Percentiles rank a stretch among this genome's conserved stretches.
These are phyloP conservation scores for Fusarium devonianum DNA, from an alignment of 2,329 filamentous ascomycete genomes.

Conservation along the genomic window DNA sequence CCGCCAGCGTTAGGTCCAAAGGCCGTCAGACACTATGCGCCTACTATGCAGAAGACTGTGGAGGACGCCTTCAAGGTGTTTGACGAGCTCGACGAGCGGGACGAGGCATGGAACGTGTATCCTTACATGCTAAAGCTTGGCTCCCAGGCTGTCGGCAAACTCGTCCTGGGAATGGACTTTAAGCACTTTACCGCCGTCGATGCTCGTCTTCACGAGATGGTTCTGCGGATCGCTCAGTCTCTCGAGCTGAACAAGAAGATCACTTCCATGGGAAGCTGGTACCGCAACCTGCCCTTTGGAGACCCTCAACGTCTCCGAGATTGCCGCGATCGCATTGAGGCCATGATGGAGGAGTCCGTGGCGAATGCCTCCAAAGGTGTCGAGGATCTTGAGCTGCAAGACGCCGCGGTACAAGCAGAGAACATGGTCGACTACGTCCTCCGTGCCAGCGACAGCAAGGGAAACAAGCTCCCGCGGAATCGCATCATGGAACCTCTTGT, in stretches of 20 bases:
- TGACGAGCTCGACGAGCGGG: slow-evolving; percentile 57
- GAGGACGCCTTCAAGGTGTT: slow-evolving; percentile 59
- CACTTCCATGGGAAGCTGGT: slow-evolving; percentile 62
- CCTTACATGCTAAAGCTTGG: slow-evolving; percentile 59
- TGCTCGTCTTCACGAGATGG: slow-evolving; percentile 59
- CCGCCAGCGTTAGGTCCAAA: slow-evolving; percentile 66
- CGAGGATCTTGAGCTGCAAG: slow-evolving; percentile 52
- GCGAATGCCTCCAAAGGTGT: slow-evolving; percentile 46
- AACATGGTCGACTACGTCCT: slow-evolving; percentile 58
- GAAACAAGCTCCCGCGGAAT: slow-evolving; percentile 58
- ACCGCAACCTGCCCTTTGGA: slow-evolving; percentile 63
- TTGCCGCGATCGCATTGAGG: slow-evolving; percentile 43
- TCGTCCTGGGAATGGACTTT: slow-evolving; percentile 56
- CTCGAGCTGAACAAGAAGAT: slow-evolving; percentile 67
- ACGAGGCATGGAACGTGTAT: slow-evolving; percentile 58
- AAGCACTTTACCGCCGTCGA: slow-evolving; percentile 54
- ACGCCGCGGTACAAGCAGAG: slow-evolving; percentile 58
- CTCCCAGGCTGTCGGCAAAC: slow-evolving; percentile 53
- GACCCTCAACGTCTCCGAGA: slow-evolving; percentile 55
- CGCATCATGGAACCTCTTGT: slow-evolving; percentile 48
- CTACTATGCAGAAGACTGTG: slow-evolving; percentile 63
- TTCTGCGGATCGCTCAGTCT: slow-evolving; percentile 56
- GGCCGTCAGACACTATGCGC: slow-evolving; percentile 67
- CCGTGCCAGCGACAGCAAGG: slow-evolving; percentile 61
- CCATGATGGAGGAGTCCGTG: slow-evolving; percentile 51